Base-by-base conservation (phyloP, 202 grass and related monocot species). In the Dendrocalamus latiflorus region DNA sequence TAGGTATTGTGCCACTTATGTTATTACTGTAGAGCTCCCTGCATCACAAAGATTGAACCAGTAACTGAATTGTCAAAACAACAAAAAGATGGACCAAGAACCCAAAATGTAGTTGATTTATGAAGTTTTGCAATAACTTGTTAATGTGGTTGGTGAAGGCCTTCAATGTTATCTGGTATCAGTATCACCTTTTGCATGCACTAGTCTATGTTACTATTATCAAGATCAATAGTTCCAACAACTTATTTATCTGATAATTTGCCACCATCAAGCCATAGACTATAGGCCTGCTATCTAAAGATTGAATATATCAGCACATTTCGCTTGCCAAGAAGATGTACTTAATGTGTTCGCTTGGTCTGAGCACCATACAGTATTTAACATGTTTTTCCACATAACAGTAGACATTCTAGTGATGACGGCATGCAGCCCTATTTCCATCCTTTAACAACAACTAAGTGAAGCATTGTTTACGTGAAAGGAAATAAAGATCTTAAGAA, bases 11-110 rank as follows among this genome's bases (percentile, higher is more conserved):
- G 18, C 95, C 95, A 10, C 90, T 98, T 77, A 98, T 98, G 71
- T 91, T 90, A 70, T 98, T 98, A 88, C 95, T 98, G 77, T 98
- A n/a, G n/a, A n/a, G n/a, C n/a, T n/a, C n/a, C n/a, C n/a, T n/a
- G n/a, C n/a, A n/a, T n/a, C n/a, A n/a, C n/a, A n/a, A n/a, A n/a
- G n/a, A n/a, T n/a, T n/a, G n/a, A n/a, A 28, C 14, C 11, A 49
- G 22, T 72, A 8, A 89, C 55, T 37, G 36, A 55, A 15, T 69
- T 34, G 6, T 16, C 15, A 43, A 74, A 57, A 41, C 39, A 17
- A 57, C 12, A 48, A 47, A 36, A 49, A 60, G 41, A 72, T 30
- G 20, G 28, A 43, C 6, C 25, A 61, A 81, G 2, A 21, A 2
- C 62, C n/a, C 14, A 30, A 77, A 76, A 70, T 12, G 24, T 49